Evolutionary conservation across 129 eudicot species (phyloP).

Genomic region (Calendula officinalis): DNA sequence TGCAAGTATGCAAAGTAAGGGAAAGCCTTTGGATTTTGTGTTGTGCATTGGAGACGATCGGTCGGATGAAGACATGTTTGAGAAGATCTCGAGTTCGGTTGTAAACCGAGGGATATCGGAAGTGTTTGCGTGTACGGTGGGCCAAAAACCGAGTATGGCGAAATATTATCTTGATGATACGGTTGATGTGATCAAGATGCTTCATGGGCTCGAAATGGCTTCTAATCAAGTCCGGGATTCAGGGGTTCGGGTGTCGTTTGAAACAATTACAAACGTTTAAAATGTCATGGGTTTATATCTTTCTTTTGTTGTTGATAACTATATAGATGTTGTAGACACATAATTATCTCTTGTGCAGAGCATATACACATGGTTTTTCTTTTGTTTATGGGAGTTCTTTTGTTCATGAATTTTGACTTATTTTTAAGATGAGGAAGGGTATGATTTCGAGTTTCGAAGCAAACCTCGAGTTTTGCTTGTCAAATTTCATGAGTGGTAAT

Average conservation of each 20-base stretch:
- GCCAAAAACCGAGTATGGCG: slow-evolving; percentile 96
- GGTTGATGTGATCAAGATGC: slow-evolving; percentile 68
- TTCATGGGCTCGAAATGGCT: slow-evolving; percentile 63
- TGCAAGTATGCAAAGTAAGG: slow-evolving; percentile 51
- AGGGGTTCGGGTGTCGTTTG: slow-evolving; percentile 32
- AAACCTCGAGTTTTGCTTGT: too few relatives aligned
- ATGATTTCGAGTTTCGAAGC: too few relatives aligned
- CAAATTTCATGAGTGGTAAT: too few relatives aligned
- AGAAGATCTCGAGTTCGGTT: slow-evolving; percentile 54
- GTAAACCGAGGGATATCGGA: slow-evolving; percentile 40
- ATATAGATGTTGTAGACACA: slow-evolving; percentile 20
- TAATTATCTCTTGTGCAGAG: slow-evolving; percentile 28
- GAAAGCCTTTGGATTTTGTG: slow-evolving; percentile 70
- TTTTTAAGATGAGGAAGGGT: too few relatives aligned
- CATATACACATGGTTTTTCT: slow-evolving; percentile 24
- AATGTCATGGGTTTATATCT: background rate
- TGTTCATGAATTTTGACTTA: background rate
- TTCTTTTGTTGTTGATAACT: background rate
- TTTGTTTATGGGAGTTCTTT: slow-evolving; percentile 7
- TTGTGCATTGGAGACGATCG: slow-evolving; percentile 92
- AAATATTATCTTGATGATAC: slow-evolving; percentile 89
- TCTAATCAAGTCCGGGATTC: slow-evolving; percentile 28
- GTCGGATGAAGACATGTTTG: slow-evolving; percentile 97
- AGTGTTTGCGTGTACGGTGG: slow-evolving; percentile 92
- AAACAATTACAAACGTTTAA: slow-evolving; percentile 20